Base-by-base conservation (phyloP, 2,329 filamentous ascomycete species). In the Talaromyces islandicus region DNA sequence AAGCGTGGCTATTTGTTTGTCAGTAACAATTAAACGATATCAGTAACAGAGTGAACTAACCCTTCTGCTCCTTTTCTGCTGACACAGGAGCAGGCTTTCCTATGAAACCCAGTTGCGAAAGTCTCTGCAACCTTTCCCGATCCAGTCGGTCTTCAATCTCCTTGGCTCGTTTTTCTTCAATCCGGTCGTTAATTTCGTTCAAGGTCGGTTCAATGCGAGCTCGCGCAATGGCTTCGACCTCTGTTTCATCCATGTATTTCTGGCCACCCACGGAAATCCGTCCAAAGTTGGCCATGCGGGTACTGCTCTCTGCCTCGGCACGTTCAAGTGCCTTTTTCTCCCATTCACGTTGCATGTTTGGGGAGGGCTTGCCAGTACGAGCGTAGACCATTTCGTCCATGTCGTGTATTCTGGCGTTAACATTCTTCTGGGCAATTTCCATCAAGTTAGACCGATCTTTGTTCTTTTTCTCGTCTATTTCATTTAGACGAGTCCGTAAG, bases 321-420 rank as follows among this genome's bases (percentile, higher is more conserved):
- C 86, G 83, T 56, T 67, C 83, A 41, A 87, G 83, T 7, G 91
- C 90, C 71, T 89, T 90, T 56, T 85, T 76, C 67, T 95, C 91
- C 91, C 91, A 95, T 57, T 92, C 86, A 27, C 84, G 87, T 66
- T 88, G 78, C 68, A 88, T 84, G 1, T 85, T 82, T 12, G 88
- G 85, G 0, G 86, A 85, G 29, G 89, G 81, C 70, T 88, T 87
- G 60, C 91, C 91, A 1, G 89, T 93, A 57, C 93, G 84, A 14
- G 84, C 81, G 65, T 87, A 91, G 12, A 96, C 84, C 68, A 86
- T 87, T 71, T 92, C 86, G 62, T 97, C 93, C 80, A 97, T 92
- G 46, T 83, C 84, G 62, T 89, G 85, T 65, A 97, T 83, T 48
- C 85, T 85, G 21, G 87, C 86, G 65, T 88, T 86, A n/a, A 97